Base-by-base conservation (phyloP, 2,329 filamentous ascomycete species). In the Sclerotinia nivalis region DNA sequence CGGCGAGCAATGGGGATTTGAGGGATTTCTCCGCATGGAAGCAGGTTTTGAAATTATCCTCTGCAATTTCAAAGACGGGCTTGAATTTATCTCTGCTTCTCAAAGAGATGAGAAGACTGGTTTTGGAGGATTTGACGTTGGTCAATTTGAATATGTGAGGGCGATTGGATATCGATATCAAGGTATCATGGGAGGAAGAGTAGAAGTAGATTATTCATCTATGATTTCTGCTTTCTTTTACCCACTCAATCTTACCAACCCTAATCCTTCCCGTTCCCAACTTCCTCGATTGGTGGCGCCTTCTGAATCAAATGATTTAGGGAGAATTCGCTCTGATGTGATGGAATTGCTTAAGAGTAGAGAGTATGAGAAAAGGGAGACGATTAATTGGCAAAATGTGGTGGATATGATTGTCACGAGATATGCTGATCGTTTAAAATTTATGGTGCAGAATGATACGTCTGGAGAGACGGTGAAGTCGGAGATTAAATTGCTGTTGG, bases 41-140 rank as follows among this genome's bases (percentile, higher is more conserved):
- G 84, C 85, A 25, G 90, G 90, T 0, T 92, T 92, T 73, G 90
- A 93, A 78, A 83, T 91, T 67, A 89, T 92, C 64, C 81, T 90
- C 28, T 93, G 90, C 77, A 81, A 89, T 67, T 92, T 93, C 59
- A 73, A 74, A 13, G 73, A 80, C 18, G 73, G 73, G 1, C 50
- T 78, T 54, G 71, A 77, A 13, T 72, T 77, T 15, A 20, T 77
- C 15, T 73, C 72, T 20, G 70, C 72, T 9, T 71, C 60, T n/a
- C 58, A 72, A 40, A 70, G 73, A 66, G 72, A 74, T 10, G 60
- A 72, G 12, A 25, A 7, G 6, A 58, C 67, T 9, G 45, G 40
- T 15, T 66, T 49, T 12, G 45, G 37, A 0, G 22, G 65, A 2
- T 47, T 67, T 64, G 66, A 70, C 2, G 31, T 74, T 15, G 9